Conservation (phyloP, 1,284 basidiomycete species). For the Apiotrichum siamense region DNA sequence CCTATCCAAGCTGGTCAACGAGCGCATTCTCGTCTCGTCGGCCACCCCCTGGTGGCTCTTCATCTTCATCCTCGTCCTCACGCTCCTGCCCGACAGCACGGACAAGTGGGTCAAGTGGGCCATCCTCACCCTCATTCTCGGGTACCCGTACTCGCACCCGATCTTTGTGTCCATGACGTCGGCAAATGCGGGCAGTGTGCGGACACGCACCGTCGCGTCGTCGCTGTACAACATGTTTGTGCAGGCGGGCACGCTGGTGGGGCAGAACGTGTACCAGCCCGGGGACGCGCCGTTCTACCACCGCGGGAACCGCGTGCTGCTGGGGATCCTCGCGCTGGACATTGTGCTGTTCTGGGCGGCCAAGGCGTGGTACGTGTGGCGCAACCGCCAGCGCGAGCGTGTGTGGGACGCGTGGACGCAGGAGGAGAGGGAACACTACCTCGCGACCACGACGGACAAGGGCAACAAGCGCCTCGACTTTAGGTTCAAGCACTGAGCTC, state of each 20-base stretch:
- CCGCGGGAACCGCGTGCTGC: too few species aligned
- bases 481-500: conserved; percentile 4
- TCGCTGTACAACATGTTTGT: too few species aligned
- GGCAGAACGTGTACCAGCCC: too few species aligned
- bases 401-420: conserved; percentile 27
- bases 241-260: too few species aligned
- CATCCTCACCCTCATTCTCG: conserved; percentile 14
- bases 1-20: conserved; percentile 25
- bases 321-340: too few species aligned
- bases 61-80: conserved; percentile 26
- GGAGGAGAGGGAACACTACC: conserved; percentile 24
- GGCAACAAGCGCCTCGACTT: conserved; percentile 26
- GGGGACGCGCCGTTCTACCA: too few species aligned
- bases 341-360: conserved; percentile 17
- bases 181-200: conserved; percentile 29
- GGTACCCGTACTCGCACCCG: conserved; percentile 25
- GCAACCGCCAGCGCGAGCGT: conserved; percentile 23
- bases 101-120: conserved; percentile 16
- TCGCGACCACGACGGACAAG: conserved; percentile 26
- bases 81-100: conserved; percentile 14
- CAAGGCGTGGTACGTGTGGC: conserved; percentile 19
- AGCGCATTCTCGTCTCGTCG: conserved; percentile 19
- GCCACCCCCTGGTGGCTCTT: conserved; percentile 29
- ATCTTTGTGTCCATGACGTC: conserved; percentile 27
- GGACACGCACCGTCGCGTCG: too few species aligned